Conservation (phyloP, 345 rosid species). For the Firmiana major region DNA sequence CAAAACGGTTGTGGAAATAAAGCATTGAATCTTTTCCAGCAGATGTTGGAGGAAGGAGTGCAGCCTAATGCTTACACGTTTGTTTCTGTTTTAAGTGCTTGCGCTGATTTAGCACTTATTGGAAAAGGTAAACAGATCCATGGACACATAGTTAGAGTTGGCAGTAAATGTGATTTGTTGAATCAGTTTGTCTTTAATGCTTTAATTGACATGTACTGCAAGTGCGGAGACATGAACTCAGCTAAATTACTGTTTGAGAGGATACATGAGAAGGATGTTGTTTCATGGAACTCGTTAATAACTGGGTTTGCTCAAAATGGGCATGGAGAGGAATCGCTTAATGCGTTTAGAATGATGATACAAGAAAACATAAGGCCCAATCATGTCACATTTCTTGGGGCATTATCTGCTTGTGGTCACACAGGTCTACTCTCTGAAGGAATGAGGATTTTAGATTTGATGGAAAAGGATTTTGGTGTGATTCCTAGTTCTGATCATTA, state of each 20-base stretch:
- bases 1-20: conserved; percentile 31
- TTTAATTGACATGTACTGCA: conserved; percentile 43
- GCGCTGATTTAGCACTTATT: conserved; percentile 41
- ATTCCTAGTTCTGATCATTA: conserved; percentile 33
- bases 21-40: conserved; percentile 32
- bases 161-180: conserved; percentile 8
- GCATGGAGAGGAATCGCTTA: conserved; percentile 30
- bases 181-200: conserved; percentile 33
- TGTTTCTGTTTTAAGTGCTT: conserved; percentile 37
- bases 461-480: conserved; percentile 33
- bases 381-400: conserved; percentile 39
- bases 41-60: conserved; percentile 37
- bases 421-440: conserved; percentile 37
- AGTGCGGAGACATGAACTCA: conserved; percentile 41
- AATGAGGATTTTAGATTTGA: conserved; percentile 27
- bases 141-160: conserved; percentile 29
- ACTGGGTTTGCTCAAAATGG: conserved; percentile 47
- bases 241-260: conserved; percentile 30
- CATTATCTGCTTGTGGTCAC: conserved; percentile 40
- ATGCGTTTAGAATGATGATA: conserved; percentile 28
- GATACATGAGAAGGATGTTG: conserved; percentile 33
- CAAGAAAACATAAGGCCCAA: conserved; percentile 29
- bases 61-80: conserved; percentile 34
- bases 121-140: conserved; percentile 47
- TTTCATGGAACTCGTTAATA: conserved; percentile 52